Evolutionary conservation across 2,329 filamentous ascomycete genomes (phyloP), one percentile per base, ranked within the genome.

Genomic region (Colletotrichum sansevieriae): DNA sequence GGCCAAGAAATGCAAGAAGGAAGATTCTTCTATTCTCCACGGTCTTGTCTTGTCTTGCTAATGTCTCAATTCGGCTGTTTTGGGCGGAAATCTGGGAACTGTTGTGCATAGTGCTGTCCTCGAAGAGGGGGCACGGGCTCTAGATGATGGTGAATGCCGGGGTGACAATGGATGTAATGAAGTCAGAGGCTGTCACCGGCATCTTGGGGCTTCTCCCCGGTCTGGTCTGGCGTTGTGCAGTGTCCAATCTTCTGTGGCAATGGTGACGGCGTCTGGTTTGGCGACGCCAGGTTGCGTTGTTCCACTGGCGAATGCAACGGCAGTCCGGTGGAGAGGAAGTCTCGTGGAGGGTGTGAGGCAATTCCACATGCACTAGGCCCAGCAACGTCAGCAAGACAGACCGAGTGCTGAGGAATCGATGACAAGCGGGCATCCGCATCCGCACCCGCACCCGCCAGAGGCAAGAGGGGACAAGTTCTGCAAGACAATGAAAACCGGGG

Each of bases 261-360:
- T 55, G 55, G 55, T 22, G 52, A 59, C 43, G 39, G 18, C 52
- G 39, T 33, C 7, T 54, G 65, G 59, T 43, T 3, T 51, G 37
- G 62, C 61, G 29, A 39, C 47, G 44, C 41, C 47, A 39, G 49
- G 55, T 13, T 59, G 49, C 47, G 33, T 54, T 37, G 60, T 60
- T 47, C 61, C 54, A 60, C 61, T 35, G 54, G 13, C 20, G 18
- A 56, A 56, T 55, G 55, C 41, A 33, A 47, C 55, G 41, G 41
- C 22, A 25, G 43, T 37, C 12, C 55, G 62, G 62, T 68, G 65
- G 65, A 49, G 65, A 39, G 55, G 29, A 35, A 37, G 47, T 60
- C 47, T 41, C 33, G 60, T 46, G 60, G 65, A 68, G 43, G 65
- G 65, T 68, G 65, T 68, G 65, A 68, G 65, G 65, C 54, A 68